Base-by-base conservation (phyloP, 306 rosid species). In the Pyrus pyrifolia region DNA sequence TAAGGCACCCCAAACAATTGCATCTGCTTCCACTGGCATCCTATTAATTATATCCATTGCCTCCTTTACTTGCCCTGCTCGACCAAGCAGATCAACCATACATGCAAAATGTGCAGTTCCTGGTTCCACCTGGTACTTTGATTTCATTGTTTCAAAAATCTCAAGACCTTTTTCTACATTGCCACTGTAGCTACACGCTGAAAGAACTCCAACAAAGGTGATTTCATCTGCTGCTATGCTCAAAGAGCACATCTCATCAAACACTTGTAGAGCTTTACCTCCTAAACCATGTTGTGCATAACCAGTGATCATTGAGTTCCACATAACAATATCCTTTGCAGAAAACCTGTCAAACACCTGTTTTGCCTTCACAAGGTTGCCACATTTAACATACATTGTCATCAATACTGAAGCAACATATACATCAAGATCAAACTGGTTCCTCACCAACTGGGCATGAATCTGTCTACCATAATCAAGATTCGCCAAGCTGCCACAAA, bases 51-150 rank as follows among this genome's bases (percentile, higher is more conserved):
- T 80, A 66, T 81, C 67, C 80, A 82, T 78, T 29, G 88, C 88
- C 67, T 85, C 73, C 2, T 72, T 61, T 25, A 85, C 17, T 57
- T 76, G 27, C 25, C 88, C 87, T 5, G 76, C 88, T 25, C 85
- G 85, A 49, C 88, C 84, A 23, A 87, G 82, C 40, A 85, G 84
- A 66, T 87, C 91, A 67, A 83, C 91, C 73, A 83, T 71, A 71
- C 87, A 82, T 57, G 85, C 85, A 60, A 85, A 87, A 31, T 87
- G 91, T 67, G 83, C 85, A 29, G 49, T 67, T 75, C 70, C 76
- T 11, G 72, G 85, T 15, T 77, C 86, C 27, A 84, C 77, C 17
- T 42, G 68, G 65, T 60, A 60, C 19, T 25, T 60, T 5, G 35
- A 60, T 60, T 23, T 60, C 65, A 60, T 60, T 1, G 33, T 60